Evolutionary conservation across 306 rosid genomes (phyloP).

Genomic region (Acacia confusa): DNA sequence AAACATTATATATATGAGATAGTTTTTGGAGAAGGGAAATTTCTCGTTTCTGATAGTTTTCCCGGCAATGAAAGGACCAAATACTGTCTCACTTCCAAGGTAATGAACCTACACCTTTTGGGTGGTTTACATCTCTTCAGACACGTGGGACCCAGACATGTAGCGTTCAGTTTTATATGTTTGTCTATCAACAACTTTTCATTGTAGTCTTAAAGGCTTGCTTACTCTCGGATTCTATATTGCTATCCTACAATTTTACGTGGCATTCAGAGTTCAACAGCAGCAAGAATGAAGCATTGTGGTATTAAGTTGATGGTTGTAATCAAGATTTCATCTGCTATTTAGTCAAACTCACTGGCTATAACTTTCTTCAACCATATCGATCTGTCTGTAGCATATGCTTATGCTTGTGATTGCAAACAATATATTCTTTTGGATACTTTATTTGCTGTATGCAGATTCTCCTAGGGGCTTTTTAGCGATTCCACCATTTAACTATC

Average conservation of each 20-base stretch:
- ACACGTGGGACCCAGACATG: background rate
- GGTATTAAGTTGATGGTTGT: background rate
- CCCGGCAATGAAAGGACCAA: conserved; percentile 90
- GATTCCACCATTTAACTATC: conserved; percentile 91
- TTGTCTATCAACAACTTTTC: background rate
- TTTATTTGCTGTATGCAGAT: conserved; percentile 49
- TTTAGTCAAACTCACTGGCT: conserved; percentile 2
- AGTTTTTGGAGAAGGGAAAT: conserved; percentile 78
- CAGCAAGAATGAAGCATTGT: background rate
- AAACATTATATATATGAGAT: too few species aligned
- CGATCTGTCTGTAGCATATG: background rate
- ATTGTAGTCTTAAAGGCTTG: background rate
- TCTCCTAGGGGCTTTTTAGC: conserved; percentile 91
- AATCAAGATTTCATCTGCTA: background rate
- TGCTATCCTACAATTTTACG: background rate
- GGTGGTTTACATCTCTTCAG: background rate
- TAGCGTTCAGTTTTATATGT: background rate
- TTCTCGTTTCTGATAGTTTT: conserved; percentile 77
- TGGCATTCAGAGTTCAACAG: background rate
- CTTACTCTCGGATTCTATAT: background rate
- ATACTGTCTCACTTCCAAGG: conserved; percentile 90
- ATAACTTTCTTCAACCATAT: background rate
- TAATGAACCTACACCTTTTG: conserved; percentile 15
- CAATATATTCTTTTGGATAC: background rate
- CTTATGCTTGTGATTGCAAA: background rate